Conservation (phyloP, 139 green algal genomes). For the Chlorella sorokiniana region DNA sequence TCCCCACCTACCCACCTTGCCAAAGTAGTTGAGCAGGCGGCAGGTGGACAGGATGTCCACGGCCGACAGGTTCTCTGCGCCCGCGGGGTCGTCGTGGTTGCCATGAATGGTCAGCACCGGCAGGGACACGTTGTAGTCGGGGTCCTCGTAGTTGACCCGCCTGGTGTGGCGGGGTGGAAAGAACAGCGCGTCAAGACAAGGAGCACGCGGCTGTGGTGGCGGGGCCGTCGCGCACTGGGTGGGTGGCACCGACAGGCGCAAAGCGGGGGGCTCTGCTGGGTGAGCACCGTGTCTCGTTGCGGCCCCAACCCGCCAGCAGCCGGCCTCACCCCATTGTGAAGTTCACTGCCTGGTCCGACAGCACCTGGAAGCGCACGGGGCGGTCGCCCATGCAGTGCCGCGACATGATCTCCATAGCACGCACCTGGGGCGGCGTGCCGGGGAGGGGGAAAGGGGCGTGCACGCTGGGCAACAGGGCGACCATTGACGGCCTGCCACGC, state of each 20-base stretch:
- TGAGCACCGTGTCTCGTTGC: too few relatives aligned
- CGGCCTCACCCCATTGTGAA: constrained; percentile 78
- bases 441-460: not conserved
- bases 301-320: not conserved
- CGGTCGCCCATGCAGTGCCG: constrained; percentile 83
- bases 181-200: not conserved
- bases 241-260: too few relatives aligned
- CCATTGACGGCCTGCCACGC: too few relatives aligned
- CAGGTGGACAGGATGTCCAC: constrained; percentile 90
- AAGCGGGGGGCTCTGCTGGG: too few relatives aligned
- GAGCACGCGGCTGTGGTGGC: not conserved
- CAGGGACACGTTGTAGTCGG: constrained; percentile 91
- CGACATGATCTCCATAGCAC: constrained; percentile 82
- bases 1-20: constrained; percentile 69
- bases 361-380: constrained; percentile 74
- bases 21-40: constrained; percentile 98
- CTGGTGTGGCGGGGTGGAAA: constrained; percentile 37
- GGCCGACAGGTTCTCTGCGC: constrained; percentile 88
- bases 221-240: too few relatives aligned
- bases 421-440: constrained; percentile 44
- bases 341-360: constrained; percentile 82
- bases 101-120: constrained; percentile 98
- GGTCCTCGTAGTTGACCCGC: constrained; percentile 90
- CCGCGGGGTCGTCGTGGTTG: constrained; percentile 97
- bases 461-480: not conserved